phyloP scores from a whole-genome alignment of 352 stramenopile genomes.

The Globisporangium polare region DNA sequence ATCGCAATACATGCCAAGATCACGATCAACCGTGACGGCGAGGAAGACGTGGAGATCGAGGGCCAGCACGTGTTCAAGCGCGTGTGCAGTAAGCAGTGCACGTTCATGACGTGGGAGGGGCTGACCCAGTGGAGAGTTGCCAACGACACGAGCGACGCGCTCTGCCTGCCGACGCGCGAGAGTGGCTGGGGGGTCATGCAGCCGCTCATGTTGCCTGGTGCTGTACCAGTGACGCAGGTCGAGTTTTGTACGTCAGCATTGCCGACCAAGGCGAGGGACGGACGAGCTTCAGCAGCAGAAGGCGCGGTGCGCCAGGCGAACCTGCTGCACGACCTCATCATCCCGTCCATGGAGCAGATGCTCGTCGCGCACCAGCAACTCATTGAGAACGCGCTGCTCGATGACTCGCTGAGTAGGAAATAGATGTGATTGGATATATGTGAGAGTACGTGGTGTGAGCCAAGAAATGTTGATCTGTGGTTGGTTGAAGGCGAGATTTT shows the following conservation, averaged over 20 bases:
- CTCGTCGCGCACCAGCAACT: slow-evolving; percentile 7
- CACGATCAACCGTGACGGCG: slow-evolving; percentile 4
- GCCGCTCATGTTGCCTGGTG: neutral
- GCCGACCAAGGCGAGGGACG: neutral
- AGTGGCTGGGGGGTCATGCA: slow-evolving; percentile 11
- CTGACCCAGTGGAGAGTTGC: slow-evolving; percentile 12
- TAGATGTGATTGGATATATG: too few species aligned
- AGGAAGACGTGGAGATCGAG: slow-evolving; percentile 6
- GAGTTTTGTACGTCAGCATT: slow-evolving; percentile 4
- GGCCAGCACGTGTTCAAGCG: slow-evolving; percentile 13
- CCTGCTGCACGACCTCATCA: slow-evolving; percentile 12
- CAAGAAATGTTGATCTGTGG: too few species aligned
- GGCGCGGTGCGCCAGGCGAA: neutral
- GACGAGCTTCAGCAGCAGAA: neutral
- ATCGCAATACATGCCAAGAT: slow-evolving; percentile 7
- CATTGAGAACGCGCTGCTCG: slow-evolving; percentile 13
- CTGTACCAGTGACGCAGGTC: slow-evolving; percentile 1
- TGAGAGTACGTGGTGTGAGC: too few species aligned
- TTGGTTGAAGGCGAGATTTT: too few species aligned
- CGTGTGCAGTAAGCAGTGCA: neutral
- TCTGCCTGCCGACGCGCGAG: slow-evolving; percentile 10
- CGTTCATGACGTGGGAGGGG: slow-evolving; percentile 9
- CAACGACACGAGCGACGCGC: neutral
- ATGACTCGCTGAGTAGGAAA: slow-evolving; percentile 7
- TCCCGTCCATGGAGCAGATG: slow-evolving; percentile 10